A percentile compares a stretch with the other conserved stretches of the same genome.
Evolutionary conservation across 495 filamentous ascomycete genomes (phyloP).

Genomic region (Penicillium mononematosum): DNA sequence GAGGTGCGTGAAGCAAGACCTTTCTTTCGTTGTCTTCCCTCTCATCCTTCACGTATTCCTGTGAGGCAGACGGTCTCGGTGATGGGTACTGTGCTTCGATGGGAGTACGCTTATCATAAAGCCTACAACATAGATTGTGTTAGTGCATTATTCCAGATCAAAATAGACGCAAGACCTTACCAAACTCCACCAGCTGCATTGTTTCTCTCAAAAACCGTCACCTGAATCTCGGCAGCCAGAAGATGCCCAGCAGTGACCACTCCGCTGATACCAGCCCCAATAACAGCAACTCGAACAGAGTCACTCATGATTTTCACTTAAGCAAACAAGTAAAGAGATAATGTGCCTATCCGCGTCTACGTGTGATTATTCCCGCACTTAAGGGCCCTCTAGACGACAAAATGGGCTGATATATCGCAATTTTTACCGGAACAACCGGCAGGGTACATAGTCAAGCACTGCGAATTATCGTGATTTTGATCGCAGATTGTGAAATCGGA

Average conservation of each 20-base stretch:
- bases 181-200: constrained; percentile 60
- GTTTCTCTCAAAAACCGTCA: constrained; percentile 64
- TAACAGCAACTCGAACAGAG: constrained; percentile 54
- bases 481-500: constrained; percentile 16
- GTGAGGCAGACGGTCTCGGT: constrained; percentile 41
- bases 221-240: constrained; percentile 54
- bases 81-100: constrained; percentile 59
- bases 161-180: constrained; percentile 32
- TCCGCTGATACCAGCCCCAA: constrained; percentile 70
- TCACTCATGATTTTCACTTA: constrained; percentile 25
- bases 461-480: constrained; percentile 10
- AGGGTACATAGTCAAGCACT: background rate
- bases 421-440: constrained; percentile 16
- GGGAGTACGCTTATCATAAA: constrained; percentile 58
- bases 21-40: constrained; percentile 25
- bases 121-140: constrained; percentile 27
- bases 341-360: background rate
- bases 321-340: background rate
- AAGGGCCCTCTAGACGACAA: background rate
- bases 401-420: constrained; percentile 17
- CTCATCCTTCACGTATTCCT: constrained; percentile 25
- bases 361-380: background rate
- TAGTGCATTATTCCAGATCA: background rate
- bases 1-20: constrained; percentile 48
- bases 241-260: constrained; percentile 63